A percentile compares a stretch with the other conserved stretches of the same genome.
phyloP scores from a whole-genome alignment of 2,329 filamentous ascomycete species.

The Aspergillus arachidicola region DNA sequence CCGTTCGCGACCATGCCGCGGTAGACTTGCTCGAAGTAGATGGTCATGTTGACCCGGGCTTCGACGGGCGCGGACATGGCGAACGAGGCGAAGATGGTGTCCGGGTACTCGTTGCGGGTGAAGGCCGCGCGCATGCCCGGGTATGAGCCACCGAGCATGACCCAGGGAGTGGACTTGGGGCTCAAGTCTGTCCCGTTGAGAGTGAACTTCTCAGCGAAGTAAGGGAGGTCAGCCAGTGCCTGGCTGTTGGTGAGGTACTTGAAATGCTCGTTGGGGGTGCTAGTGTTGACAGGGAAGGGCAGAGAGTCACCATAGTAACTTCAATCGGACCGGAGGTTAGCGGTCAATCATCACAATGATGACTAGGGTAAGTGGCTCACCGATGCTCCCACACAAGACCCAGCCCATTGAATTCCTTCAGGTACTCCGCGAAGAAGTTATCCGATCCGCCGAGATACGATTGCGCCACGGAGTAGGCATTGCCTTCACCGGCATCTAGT shows the following conservation, averaged over 20 bases:
- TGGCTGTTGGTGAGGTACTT: conserved; percentile 47
- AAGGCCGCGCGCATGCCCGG: conserved; percentile 49
- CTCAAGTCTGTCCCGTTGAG: conserved; percentile 40
- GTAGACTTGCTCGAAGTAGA: conserved; percentile 55
- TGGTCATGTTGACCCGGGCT: conserved; percentile 52
- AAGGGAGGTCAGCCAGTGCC: conserved; percentile 49
- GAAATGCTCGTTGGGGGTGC: conserved; percentile 42
- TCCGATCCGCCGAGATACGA: not conserved
- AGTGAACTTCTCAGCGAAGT: conserved; percentile 46
- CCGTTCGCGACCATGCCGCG: conserved; percentile 53
- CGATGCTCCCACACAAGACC: conserved; percentile 49
- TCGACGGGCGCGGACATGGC: conserved; percentile 50
- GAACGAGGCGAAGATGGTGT: conserved; percentile 44
- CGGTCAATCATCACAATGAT: not conserved
- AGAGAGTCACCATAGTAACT: conserved; percentile 48
- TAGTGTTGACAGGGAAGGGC: conserved; percentile 38
- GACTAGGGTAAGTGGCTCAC: conserved; percentile 20
- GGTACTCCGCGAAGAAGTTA: not conserved
- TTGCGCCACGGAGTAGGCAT: not conserved
- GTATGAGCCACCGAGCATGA: conserved; percentile 52
- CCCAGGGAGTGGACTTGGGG: conserved; percentile 46
- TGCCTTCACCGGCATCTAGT: conserved; percentile 28
- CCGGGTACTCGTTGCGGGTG: conserved; percentile 45
- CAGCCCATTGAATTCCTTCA: conserved; percentile 40
- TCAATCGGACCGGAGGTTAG: conserved; percentile 9